These are phyloP conservation scores for Umbellularia californica DNA, from an alignment of 164 flowering plant genomes.

Conservation along the genomic window DNA sequence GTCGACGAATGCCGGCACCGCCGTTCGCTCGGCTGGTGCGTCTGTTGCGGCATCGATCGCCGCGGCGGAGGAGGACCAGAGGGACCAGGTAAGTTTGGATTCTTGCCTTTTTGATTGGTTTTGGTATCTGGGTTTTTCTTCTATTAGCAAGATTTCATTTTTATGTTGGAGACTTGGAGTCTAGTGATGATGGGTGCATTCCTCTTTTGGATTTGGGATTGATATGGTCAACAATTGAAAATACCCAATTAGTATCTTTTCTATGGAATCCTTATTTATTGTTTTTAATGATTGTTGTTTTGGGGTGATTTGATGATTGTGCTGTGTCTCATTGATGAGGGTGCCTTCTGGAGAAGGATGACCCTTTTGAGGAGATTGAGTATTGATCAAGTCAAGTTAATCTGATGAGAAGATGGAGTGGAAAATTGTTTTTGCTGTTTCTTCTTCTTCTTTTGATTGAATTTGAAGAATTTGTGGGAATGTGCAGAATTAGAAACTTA, in stretches of 20 bases:
- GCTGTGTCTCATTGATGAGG: too few species aligned
- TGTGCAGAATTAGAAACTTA: too few species aligned
- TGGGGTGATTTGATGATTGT: neutral
- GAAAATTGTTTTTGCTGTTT: too few species aligned
- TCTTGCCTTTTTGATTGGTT: too few species aligned
- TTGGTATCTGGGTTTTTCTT: too few species aligned
- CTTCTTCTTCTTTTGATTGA: too few species aligned
- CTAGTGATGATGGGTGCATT: neutral
- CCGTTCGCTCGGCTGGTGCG: conserved; percentile 64
- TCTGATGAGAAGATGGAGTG: too few species aligned
- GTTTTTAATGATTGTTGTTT: neutral
- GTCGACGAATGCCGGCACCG: conserved; percentile 47
- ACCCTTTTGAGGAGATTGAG: neutral
- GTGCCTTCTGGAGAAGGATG: neutral
- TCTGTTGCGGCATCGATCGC: conserved; percentile 62
- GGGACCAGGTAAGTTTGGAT: conserved; percentile 48
- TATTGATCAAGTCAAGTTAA: neutral
- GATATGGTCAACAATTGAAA: neutral
- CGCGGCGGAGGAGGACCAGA: conserved; percentile 39
- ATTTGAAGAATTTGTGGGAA: too few species aligned
- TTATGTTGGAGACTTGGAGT: neutral
- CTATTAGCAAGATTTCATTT: too few species aligned
- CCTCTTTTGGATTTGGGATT: neutral
- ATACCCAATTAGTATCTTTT: neutral
- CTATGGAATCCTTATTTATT: neutral